phyloP scores from a whole-genome alignment of 176 grass and related monocot species.

The sorghum (Sorghum bicolor) region DNA sequence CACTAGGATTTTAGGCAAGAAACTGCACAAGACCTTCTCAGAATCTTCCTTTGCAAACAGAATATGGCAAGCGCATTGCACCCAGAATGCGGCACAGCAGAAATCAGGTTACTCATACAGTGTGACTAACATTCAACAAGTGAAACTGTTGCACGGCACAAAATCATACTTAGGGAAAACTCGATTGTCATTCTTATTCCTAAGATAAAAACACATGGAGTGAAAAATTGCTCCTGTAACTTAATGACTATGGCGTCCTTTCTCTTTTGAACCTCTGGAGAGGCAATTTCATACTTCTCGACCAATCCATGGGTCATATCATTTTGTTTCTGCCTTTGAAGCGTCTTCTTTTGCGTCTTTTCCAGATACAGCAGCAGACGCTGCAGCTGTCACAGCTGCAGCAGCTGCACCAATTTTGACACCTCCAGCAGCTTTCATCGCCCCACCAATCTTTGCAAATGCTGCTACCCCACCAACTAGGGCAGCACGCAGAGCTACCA shows the following conservation, averaged over 20 bases:
- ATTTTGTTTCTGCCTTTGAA: slow-evolving; percentile 50
- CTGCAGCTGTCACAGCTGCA: slow-evolving; percentile 67
- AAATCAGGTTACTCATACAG: neutral
- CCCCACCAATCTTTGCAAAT: slow-evolving; percentile 73
- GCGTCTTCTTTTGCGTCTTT: slow-evolving; percentile 36
- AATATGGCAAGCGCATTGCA: neutral
- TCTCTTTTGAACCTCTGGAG: neutral
- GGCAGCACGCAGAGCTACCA: slow-evolving; percentile 80
- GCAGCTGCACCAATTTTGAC: slow-evolving; percentile 74
- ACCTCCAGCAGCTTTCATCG: slow-evolving; percentile 77
- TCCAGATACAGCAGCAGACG: slow-evolving; percentile 62
- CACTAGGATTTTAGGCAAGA: neutral
- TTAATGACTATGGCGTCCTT: slow-evolving; percentile 1
- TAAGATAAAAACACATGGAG: slow-evolving; percentile 16
- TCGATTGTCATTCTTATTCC: slow-evolving; percentile 15
- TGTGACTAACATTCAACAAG: neutral
- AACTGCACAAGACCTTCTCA: neutral
- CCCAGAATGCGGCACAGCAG: neutral
- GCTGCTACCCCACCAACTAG: slow-evolving; percentile 82
- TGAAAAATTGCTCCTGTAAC: slow-evolving; percentile 8
- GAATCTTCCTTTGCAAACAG: neutral
- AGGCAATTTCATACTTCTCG: neutral
- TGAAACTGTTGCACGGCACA: neutral
- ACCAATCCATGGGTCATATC: neutral
- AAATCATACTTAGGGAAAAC: neutral